A percentile compares a stretch with the other conserved stretches of the same genome.
Evolutionary conservation across 2,329 filamentous ascomycete genomes (phyloP).

Genomic region (Metarhizium robertsii): DNA sequence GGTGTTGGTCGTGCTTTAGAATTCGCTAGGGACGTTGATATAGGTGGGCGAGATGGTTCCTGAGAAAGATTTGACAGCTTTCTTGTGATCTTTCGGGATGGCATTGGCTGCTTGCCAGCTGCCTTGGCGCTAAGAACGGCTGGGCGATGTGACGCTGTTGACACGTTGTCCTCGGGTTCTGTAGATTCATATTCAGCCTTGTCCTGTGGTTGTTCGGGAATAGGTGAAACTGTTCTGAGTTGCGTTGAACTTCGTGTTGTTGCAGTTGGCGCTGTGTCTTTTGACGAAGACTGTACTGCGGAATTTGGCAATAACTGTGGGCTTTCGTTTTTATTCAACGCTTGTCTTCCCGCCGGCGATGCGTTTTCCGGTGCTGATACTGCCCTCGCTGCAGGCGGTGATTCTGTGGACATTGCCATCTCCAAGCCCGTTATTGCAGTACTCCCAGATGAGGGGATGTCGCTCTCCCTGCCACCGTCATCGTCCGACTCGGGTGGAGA

Average conservation of each 20-base stretch:
- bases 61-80: slow-evolving; percentile 9
- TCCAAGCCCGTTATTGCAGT: slow-evolving; percentile 23
- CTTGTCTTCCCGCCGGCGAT: slow-evolving; percentile 34
- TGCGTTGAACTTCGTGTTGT: slow-evolving; percentile 12
- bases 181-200: not conserved
- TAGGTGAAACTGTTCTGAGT: slow-evolving; percentile 13
- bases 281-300: slow-evolving; percentile 2
- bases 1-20: not conserved
- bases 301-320: slow-evolving; percentile 35
- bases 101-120: slow-evolving; percentile 36
- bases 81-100: slow-evolving; percentile 9
- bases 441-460: slow-evolving; percentile 32
- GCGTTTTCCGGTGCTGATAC: slow-evolving; percentile 31
- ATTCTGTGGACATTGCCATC: slow-evolving; percentile 17
- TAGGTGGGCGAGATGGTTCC: not conserved
- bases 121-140: slow-evolving; percentile 32
- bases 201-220: slow-evolving; percentile 15
- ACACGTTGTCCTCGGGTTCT: slow-evolving; percentile 1
- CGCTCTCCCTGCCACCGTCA: slow-evolving; percentile 23
- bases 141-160: not conserved
- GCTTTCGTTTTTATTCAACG: slow-evolving; percentile 35
- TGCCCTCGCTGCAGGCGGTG: slow-evolving; percentile 18
- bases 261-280: not conserved
- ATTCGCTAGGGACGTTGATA: slow-evolving; percentile 1
- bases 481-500: slow-evolving; percentile 42